Evolutionary conservation across 768 basidiomycete species (phyloP), one percentile per base, ranked within the genome.

Genomic region (Auricularia heimuer): DNA sequence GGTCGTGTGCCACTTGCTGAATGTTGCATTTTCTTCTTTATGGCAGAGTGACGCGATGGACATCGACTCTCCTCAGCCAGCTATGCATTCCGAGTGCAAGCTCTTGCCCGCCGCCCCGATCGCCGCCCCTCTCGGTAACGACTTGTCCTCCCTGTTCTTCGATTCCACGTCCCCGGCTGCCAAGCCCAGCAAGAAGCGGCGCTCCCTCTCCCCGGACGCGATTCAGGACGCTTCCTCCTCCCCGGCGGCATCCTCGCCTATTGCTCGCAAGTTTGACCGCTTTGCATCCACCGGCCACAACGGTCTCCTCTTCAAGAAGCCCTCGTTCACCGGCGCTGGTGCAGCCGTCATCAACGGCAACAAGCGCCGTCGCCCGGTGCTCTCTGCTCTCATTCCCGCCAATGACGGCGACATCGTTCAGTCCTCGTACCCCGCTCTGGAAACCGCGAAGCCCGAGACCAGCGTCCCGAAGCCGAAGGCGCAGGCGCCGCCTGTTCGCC

Each of bases 31-130:
- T 29, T 29, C 29, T 29, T 29, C 29, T 44, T n/a, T 45, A 64
- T 54, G 35, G 77, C 76, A 54, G 83, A 85, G 69, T 81, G 90
- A 77, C 73, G 87, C 85, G 36, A 93, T 92, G 91, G 91, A 93
- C 68, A 81, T 92, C 42, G 91, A 93, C 71, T 80, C 82, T 18
- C 58, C 66, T 65, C 33, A 45, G 54, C 73, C 74, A 12, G 71
- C 70, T 62, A 83, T 83, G 21, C 81, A 77, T 66, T 72, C 74
- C 58, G 75, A 77, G 51, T 66, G 10, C 61, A 66, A 42, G 39
- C 61, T 44, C 45, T 63, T 47, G 33, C 36, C 16, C 44, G 69
- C 61, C 70, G 67, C 73, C 77, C 70, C 65, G 73, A 63, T 70
- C 73, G 36, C 61, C 42, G 18, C 62, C 64, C 39, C 39, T 42